Evolutionary conservation across 371 early-diverging fungal genomes (phyloP).

Genomic region (Circinella umbellata): DNA sequence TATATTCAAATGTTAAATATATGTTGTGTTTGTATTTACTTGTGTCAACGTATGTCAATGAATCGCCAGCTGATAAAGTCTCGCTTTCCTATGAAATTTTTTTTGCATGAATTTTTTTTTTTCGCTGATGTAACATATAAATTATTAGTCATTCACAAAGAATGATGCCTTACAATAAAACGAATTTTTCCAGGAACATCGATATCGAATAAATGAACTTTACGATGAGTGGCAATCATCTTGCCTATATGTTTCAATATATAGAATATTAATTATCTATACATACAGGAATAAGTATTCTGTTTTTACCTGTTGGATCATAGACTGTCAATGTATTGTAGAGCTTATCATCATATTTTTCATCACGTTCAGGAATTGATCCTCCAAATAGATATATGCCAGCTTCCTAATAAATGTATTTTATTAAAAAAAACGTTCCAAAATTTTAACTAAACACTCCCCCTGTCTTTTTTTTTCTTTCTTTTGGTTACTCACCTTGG

Average conservation of each 20-base stretch:
- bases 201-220: conserved; percentile 96
- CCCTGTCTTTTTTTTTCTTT: not conserved
- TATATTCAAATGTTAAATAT: conserved; percentile 9
- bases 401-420: conserved; percentile 62
- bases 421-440: too few relatives aligned
- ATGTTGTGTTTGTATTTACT: conserved; percentile 43
- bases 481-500: conserved; percentile 53
- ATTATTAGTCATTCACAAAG: too few relatives aligned
- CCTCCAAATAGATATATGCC: conserved; percentile 80
- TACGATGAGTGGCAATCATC: conserved; percentile 70
- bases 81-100: conserved; percentile 74
- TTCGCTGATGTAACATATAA: too few relatives aligned
- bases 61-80: conserved; percentile 76
- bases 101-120: conserved; percentile 1
- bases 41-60: conserved; percentile 80
- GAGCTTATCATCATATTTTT: conserved; percentile 53
- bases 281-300: too few relatives aligned
- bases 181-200: conserved; percentile 91
- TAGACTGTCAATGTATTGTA: conserved; percentile 94
- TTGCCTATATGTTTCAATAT: conserved; percentile 25
- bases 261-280: too few relatives aligned
- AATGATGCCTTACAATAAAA: conserved; percentile 65
- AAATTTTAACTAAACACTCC: too few relatives aligned
- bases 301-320: conserved; percentile 67
- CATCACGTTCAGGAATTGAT: conserved; percentile 87